Evolutionary conservation across 805 yeast species (phyloP).

Genomic region (Monosporozyma yasuniensis): DNA sequence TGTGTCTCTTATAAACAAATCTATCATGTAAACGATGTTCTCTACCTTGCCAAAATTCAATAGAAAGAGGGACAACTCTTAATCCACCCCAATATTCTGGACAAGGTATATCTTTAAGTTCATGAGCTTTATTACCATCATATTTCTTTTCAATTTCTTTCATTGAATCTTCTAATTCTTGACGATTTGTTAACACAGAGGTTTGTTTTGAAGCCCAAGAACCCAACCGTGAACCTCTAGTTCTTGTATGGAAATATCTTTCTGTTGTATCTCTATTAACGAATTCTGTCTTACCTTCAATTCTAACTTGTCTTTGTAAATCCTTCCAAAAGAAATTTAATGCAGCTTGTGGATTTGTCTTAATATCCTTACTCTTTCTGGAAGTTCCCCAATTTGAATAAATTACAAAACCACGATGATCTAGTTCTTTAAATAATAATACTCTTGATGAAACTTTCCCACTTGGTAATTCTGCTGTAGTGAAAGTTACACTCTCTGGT

Average conservation of each 20-base stretch:
- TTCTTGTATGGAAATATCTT: constrained; percentile 76
- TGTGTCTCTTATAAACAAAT: constrained; percentile 55
- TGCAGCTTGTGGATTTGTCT: constrained; percentile 69
- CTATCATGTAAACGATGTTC: constrained; percentile 85
- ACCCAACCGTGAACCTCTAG: constrained; percentile 87
- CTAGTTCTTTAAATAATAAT: constrained; percentile 84
- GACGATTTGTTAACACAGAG: constrained; percentile 45
- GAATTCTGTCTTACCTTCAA: constrained; percentile 76
- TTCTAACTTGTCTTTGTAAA: constrained; percentile 83
- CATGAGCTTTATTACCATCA: constrained; percentile 30
- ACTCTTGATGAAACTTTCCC: constrained; percentile 82
- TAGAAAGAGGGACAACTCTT: constrained; percentile 75
- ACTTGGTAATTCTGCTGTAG: constrained; percentile 80
- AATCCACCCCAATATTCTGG: constrained; percentile 97
- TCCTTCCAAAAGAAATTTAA: constrained; percentile 88
- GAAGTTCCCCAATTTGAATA: constrained; percentile 90
- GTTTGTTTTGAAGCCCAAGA: constrained; percentile 97
- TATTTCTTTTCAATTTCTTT: constrained; percentile 45
- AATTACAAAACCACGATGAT: constrained; percentile 70
- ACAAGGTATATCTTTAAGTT: constrained; percentile 59
- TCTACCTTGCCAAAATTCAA: constrained; percentile 98
- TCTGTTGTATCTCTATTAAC: constrained; percentile 66
- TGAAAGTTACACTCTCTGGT: constrained; percentile 77
- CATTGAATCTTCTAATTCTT: constrained; percentile 52
- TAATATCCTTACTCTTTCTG: constrained; percentile 66